Evolutionary conservation across 2,329 filamentous ascomycete species (phyloP).

Genomic region (Fusarium sp.): DNA sequence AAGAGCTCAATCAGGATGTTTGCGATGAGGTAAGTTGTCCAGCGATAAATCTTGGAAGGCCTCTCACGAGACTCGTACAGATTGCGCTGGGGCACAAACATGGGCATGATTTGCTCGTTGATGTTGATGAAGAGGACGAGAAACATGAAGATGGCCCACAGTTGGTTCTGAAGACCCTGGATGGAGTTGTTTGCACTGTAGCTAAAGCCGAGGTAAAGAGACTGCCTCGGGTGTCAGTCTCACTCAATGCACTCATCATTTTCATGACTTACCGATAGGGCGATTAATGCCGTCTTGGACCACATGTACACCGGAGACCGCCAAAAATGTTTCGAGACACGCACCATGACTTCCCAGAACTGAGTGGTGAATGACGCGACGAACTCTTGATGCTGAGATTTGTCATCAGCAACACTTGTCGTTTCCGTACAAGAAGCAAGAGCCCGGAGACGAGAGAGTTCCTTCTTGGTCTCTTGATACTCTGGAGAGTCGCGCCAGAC

Average conservation of each 20-base stretch:
- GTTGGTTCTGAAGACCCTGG: slow-evolving; percentile 73
- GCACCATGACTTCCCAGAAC: slow-evolving; percentile 51
- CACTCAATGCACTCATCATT: too few relatives aligned
- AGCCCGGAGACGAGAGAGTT: too few relatives aligned
- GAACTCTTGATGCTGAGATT: slow-evolving; percentile 45
- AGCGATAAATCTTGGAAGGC: slow-evolving; percentile 68
- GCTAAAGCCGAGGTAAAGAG: slow-evolving; percentile 72
- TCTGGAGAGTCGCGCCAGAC: slow-evolving; percentile 53
- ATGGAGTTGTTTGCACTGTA: slow-evolving; percentile 64
- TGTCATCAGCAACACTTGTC: too few relatives aligned
- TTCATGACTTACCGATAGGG: too few relatives aligned
- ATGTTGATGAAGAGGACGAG: slow-evolving; percentile 70
- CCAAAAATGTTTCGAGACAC: slow-evolving; percentile 48
- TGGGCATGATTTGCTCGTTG: slow-evolving; percentile 73
- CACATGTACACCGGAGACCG: slow-evolving; percentile 67
- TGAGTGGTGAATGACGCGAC: slow-evolving; percentile 47
- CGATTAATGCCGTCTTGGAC: slow-evolving; percentile 54
- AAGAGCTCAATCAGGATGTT: slow-evolving; percentile 40
- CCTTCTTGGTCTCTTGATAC: slow-evolving; percentile 40
- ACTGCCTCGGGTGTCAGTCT: too few relatives aligned
- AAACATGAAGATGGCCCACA: slow-evolving; percentile 75
- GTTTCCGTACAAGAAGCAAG: too few relatives aligned
- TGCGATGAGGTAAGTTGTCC: slow-evolving; percentile 41
- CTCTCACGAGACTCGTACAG: slow-evolving; percentile 75
- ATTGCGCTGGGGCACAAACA: slow-evolving; percentile 72